These are phyloP conservation scores for Solanum hybrid DNA, from an alignment of 305 asterid species.

Conservation along the genomic window DNA sequence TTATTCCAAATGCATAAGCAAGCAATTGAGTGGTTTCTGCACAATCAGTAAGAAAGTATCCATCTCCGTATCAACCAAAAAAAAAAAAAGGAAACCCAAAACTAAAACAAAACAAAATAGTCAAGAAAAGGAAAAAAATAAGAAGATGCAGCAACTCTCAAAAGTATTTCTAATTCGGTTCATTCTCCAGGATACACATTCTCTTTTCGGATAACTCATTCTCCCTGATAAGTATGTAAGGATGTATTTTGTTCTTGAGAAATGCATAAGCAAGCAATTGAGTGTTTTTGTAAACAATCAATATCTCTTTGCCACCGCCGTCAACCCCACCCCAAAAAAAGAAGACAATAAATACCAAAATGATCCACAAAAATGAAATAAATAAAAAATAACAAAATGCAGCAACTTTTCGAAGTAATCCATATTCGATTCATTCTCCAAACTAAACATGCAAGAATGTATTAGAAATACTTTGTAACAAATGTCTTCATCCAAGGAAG, in stretches of 20 bases:
- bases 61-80: not conserved
- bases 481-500: not conserved
- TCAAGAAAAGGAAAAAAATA: not conserved
- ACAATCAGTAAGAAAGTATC: not conserved
- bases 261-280: not conserved
- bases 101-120: not conserved
- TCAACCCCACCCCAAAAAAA: not conserved
- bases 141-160: not conserved
- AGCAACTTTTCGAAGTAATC: not conserved
- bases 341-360: not conserved
- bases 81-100: not conserved
- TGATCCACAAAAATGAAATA: not conserved
- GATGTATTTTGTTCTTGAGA: slow-evolving; percentile 13
- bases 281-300: not conserved
- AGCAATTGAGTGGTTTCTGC: not conserved
- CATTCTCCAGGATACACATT: not conserved
- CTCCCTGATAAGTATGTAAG: not conserved
- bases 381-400: not conserved
- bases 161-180: not conserved
- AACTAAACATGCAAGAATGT: not conserved
- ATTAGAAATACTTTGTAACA: not conserved
- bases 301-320: not conserved
- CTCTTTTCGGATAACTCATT: not conserved
- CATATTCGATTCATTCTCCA: not conserved
- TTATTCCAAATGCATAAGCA: not conserved